Percentiles rank a stretch among this genome's conserved stretches.
Evolutionary conservation across 2,329 filamentous ascomycete species (phyloP).

Genomic region (Colletotrichum shisoi): DNA sequence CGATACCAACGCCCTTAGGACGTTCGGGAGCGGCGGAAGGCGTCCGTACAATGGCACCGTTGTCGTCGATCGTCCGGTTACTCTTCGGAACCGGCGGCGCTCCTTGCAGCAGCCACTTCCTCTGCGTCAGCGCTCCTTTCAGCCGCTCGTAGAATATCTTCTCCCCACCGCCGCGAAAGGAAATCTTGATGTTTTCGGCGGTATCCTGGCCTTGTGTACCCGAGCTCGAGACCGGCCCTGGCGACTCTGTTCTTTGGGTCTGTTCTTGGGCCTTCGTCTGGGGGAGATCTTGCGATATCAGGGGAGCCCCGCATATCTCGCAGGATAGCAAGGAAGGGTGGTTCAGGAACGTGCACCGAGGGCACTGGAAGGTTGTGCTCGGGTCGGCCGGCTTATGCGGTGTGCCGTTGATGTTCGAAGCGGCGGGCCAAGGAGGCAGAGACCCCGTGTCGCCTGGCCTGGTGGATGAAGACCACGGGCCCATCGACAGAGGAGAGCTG

Average conservation of each 20-base stretch:
- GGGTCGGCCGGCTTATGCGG: slow-evolving; percentile 43
- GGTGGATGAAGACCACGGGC: slow-evolving; percentile 15
- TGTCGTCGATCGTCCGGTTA: slow-evolving; percentile 51
- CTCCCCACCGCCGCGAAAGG: slow-evolving; percentile 87
- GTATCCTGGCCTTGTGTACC: slow-evolving; percentile 58
- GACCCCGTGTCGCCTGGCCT: slow-evolving; percentile 24
- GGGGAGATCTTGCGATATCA: slow-evolving; percentile 64
- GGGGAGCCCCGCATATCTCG: slow-evolving; percentile 86
- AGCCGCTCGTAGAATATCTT: slow-evolving; percentile 89
- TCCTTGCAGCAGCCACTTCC: slow-evolving; percentile 92
- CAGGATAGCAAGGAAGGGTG: slow-evolving; percentile 85
- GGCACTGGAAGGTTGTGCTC: slow-evolving; percentile 69
- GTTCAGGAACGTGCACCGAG: slow-evolving; percentile 92
- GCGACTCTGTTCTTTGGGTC: slow-evolving; percentile 71
- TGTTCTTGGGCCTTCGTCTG: slow-evolving; percentile 50
- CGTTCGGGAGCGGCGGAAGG: slow-evolving; percentile 41
- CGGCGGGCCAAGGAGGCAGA: slow-evolving; percentile 35
- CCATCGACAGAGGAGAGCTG: slow-evolving; percentile 40
- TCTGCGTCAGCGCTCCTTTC: slow-evolving; percentile 85
- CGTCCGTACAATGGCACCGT: slow-evolving; percentile 45
- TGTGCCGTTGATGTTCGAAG: slow-evolving; percentile 39
- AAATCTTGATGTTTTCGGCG: slow-evolving; percentile 84
- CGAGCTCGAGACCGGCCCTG: slow-evolving; percentile 71
- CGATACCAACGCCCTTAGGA: slow-evolving; percentile 81
- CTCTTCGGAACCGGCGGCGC: slow-evolving; percentile 85